Base-by-base conservation (phyloP, 192 early-diverging fungal genomes). In the Haplosporangium gracile region DNA sequence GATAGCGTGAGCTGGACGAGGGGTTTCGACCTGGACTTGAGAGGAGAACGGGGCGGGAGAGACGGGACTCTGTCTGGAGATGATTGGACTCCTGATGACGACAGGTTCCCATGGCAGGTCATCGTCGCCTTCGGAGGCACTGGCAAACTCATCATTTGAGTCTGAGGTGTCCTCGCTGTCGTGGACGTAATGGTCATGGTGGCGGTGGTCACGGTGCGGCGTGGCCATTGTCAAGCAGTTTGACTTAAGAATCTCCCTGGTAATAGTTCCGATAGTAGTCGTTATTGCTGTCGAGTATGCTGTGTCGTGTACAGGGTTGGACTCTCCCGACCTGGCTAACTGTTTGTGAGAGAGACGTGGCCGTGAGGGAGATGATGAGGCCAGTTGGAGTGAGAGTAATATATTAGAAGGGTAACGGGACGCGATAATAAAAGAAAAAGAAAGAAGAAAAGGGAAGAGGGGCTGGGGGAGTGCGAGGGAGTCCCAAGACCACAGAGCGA, bases 141-240 rank as follows among this genome's bases (percentile, higher is more conserved):
- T 86, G 18, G 84, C 84, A 78, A 86, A 86, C 76, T 86, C 84
- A 10, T 86, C 84, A 45, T 81, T 81, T 26, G 84, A 86, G 68
- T 86, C 84, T n/a, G 79, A 81, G 1, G 84, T 77, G 39, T 72
- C 68, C 10, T 77, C 79, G 75, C 55, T 73, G 40, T 80, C 76
- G 24, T 73, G 70, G 38, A 72, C 43, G 5, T 60, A 26, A 5
- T 79, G 68, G 39, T 63, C 70, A 42, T 78, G 34, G 29, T 68
- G 60, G 34, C 65, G 75, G 9, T 9, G 24, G 15, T 74, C 32
- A 39, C 32, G 47, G 38, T 51, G 70, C 3, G 7, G 45, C 24
- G 70, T 15, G 74, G 82, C 70, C 72, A 78, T 78, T 55, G 43
- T 47, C 55, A 26, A 57, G 55, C 2, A 26, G 24, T 57, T 57